Evolutionary conservation across 2,329 filamentous ascomycete species (phyloP), one percentile per base, ranked within the genome.

Genomic region (Chaetomiaceae sp.): DNA sequence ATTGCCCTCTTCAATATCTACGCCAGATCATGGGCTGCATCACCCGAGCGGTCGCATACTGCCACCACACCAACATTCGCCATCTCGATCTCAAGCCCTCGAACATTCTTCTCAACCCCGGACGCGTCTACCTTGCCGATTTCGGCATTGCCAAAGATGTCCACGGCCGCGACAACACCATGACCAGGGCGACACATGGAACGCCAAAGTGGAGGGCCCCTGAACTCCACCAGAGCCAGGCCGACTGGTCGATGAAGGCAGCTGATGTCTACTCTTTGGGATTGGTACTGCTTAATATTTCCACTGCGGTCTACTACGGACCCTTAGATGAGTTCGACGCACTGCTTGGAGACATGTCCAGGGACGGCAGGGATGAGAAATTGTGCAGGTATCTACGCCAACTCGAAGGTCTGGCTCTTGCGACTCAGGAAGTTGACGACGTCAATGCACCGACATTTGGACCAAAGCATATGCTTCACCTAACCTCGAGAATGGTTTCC

Each of bases 251-350:
- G 37, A 75, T 76, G 73, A 69, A 74, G 54, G 64, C 71, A 1
- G 75, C 74, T 5, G 75, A 78, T 55, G 69, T 77, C 5, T 78
- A 75, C 57, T 75, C 73, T 1, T 68, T 78, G 2, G 75, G 75
- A 0, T 64, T 76, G 2, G 69, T 78, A 1, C 72, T 73, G 44
- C 62, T 77, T 6, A 73, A 71, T 54, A 70, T 77, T 14, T 68
- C 73, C 2, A 74, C 73, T 0, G 64, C 74, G 2, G 59, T 77
- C 0, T 75, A 76, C 57, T 66, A 71, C 30, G 69, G 64, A 9
- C 64, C 68, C 2, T 57, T 74, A 13, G 61, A 64, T 14, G 67
- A 71, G 9, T 75, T 74, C 55, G 69, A 76, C 16, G 64, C 67
- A 10, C 61, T 70, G 2, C 58, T 75, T 8, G 57, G 58, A 16